These are phyloP conservation scores for Cryptosporidium viatorum DNA, from an alignment of 169 alveolate species.

Conservation along the genomic window DNA sequence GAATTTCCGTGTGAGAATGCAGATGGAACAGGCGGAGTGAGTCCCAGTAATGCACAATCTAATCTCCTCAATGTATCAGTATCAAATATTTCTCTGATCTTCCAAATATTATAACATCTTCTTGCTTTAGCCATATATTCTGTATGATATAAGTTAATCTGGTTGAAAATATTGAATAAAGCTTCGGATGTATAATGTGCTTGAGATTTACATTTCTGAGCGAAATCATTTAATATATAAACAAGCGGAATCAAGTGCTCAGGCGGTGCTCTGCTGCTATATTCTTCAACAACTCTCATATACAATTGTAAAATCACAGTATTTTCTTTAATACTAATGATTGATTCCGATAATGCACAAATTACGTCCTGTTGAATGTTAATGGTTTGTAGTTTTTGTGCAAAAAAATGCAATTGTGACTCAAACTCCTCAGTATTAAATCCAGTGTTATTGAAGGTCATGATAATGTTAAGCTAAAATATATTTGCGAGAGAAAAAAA, in stretches of 20 bases:
- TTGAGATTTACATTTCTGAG: constrained; percentile 67
- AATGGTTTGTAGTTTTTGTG: constrained; percentile 23
- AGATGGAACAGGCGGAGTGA: constrained; percentile 60
- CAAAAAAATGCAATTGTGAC: constrained; percentile 20
- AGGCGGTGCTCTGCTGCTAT: constrained; percentile 73
- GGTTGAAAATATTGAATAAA: constrained; percentile 49
- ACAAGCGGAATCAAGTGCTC: constrained; percentile 68
- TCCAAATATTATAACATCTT: constrained; percentile 71
- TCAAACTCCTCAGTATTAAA: constrained; percentile 71
- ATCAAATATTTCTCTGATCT: constrained; percentile 63
- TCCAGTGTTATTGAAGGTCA: not conserved
- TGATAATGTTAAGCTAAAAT: not conserved
- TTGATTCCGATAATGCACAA: constrained; percentile 59
- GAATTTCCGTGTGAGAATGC: not conserved
- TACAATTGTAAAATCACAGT: constrained; percentile 58
- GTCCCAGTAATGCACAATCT: constrained; percentile 57
- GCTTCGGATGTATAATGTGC: constrained; percentile 70
- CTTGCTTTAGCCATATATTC: constrained; percentile 76
- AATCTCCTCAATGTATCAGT: constrained; percentile 29
- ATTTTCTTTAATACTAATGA: constrained; percentile 47
- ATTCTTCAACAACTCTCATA: constrained; percentile 67
- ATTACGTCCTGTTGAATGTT: constrained; percentile 70
- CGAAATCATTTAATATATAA: constrained; percentile 58
- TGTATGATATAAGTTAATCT: constrained; percentile 43
- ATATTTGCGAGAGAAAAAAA: not conserved